phyloP scores from a whole-genome alignment of 495 filamentous ascomycete genomes.

The Margaritispora aquatica region DNA sequence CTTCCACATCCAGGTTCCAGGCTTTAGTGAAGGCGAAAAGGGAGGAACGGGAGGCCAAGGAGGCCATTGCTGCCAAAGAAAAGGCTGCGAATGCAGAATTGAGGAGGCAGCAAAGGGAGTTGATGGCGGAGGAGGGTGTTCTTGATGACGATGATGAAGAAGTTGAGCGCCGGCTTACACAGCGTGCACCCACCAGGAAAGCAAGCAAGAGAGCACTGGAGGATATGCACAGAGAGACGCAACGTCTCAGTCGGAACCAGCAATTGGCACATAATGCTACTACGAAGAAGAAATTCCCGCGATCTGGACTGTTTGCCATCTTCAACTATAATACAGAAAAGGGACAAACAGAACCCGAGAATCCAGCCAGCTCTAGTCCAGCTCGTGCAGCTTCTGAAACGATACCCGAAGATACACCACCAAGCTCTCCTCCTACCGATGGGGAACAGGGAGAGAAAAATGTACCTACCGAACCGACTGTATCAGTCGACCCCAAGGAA shows the following conservation, averaged over 20 bases:
- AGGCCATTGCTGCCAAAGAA: slow-evolving; percentile 47
- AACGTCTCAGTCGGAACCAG: slow-evolving; percentile 81
- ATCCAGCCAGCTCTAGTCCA: slow-evolving; percentile 33
- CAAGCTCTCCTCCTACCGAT: slow-evolving; percentile 41
- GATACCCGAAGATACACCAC: slow-evolving; percentile 43
- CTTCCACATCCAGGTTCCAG: slow-evolving; percentile 50
- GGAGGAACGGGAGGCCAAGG: slow-evolving; percentile 58
- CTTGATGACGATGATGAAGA: slow-evolving; percentile 49
- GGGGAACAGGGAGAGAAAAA: slow-evolving; percentile 17
- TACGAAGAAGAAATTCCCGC: slow-evolving; percentile 88
- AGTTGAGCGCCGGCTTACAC: slow-evolving; percentile 54
- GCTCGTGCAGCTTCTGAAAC: slow-evolving; percentile 34
- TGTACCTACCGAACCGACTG: background rate
- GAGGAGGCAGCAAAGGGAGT: slow-evolving; percentile 23
- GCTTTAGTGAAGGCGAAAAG: slow-evolving; percentile 67
- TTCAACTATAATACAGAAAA: slow-evolving; percentile 62
- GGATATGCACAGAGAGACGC: slow-evolving; percentile 89
- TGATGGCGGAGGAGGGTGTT: slow-evolving; percentile 38
- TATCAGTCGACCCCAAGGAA: slow-evolving; percentile 24
- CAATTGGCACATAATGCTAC: slow-evolving; percentile 86
- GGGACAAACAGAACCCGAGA: slow-evolving; percentile 24
- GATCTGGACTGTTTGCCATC: slow-evolving; percentile 72
- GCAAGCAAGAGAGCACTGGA: slow-evolving; percentile 95
- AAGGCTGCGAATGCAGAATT: slow-evolving; percentile 44
- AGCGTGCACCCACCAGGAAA: slow-evolving; percentile 66